Base-by-base conservation (phyloP, 2,329 filamentous ascomycete genomes). In the Calonectria multiphialidica region DNA sequence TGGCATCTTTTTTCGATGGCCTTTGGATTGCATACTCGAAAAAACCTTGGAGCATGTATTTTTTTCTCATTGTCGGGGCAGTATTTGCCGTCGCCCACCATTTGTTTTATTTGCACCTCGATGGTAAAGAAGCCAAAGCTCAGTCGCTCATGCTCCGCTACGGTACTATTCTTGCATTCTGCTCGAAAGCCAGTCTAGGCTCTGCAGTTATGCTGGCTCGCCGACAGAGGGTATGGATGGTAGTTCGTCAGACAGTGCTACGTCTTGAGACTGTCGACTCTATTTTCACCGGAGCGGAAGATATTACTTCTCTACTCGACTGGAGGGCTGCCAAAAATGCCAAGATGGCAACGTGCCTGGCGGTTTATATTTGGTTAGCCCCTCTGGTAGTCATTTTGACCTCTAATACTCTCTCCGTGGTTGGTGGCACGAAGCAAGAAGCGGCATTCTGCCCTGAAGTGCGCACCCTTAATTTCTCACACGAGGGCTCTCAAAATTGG, bases 141-240 rank as follows among this genome's bases (percentile, higher is more conserved):
- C 62, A 65, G 8, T 42, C 62, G 3, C 21, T 53, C 21, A 50
- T 50, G 3, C 47, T 28, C 10, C 47, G 47, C 37, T 76, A 74
- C 1, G 71, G 75, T 0, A 75, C 47, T 0, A 30, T 66, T 55
- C 65, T 79, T 13, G 77, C 77, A 2, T 79, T 79, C 25, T 45
- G 78, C n/a, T 74, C 77, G 5, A 79, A 79, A 42, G 77, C 77
- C 6, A 74, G 71, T 33, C 74, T 79, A 15, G 64, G 76, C 3
- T 68, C 73, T 25, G 74, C 76, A 5, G 73, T 76, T 15, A 72
- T 78, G 9, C 57, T 79, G 1, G 77, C 77, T 28, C 75, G 74
- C 21, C 76, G 74, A 18, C 77, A 79, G 33, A 68, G 74, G 18
- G 75, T 76, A 15, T 68, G 78, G 62, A 75, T 75, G 75, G 73